Percentiles rank a stretch among this genome's conserved stretches.
phyloP scores from a whole-genome alignment of 352 stramenopile species.

The Globisporangium nodosum region DNA sequence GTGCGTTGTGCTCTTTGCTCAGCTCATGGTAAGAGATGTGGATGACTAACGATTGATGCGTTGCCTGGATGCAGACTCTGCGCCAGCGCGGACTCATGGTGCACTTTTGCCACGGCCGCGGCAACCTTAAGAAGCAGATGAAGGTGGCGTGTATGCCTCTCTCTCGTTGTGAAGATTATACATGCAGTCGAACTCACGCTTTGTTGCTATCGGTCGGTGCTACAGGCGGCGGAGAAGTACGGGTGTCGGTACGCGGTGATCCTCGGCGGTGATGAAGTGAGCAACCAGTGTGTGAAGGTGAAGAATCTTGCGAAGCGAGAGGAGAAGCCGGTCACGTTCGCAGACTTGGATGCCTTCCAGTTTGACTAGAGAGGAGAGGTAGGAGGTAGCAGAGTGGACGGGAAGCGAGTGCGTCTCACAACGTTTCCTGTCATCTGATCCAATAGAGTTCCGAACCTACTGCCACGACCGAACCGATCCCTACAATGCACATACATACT shows the following conservation, averaged over 20 bases:
- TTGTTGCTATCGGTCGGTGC: background rate
- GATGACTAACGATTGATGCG: background rate
- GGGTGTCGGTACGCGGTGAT: conserved; percentile 70
- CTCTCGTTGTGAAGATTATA: background rate
- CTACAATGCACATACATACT: no score
- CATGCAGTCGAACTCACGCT: background rate
- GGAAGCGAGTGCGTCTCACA: background rate
- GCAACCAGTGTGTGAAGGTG: conserved; percentile 55
- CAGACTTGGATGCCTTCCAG: conserved; percentile 20
- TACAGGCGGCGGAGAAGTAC: conserved; percentile 59
- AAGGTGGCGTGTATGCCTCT: conserved; percentile 33
- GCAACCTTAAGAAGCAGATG: conserved; percentile 88
- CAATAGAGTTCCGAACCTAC: background rate
- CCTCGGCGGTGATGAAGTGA: conserved; percentile 63
- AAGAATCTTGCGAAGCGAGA: conserved; percentile 68
- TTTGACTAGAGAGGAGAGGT: conserved; percentile 12
- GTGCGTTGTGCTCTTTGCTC: conserved; percentile 13
- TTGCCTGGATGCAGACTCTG: conserved; percentile 27
- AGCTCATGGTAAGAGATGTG: background rate
- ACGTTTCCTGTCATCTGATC: background rate
- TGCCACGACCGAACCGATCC: no score
- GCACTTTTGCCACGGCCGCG: conserved; percentile 77
- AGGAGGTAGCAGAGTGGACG: background rate
- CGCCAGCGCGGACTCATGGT: conserved; percentile 54
- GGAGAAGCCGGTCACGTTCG: conserved; percentile 40